Percentiles rank a stretch among this genome's conserved stretches.
phyloP scores from a whole-genome alignment of 2,329 filamentous ascomycete genomes.

The Trichoderma simmonsii region DNA sequence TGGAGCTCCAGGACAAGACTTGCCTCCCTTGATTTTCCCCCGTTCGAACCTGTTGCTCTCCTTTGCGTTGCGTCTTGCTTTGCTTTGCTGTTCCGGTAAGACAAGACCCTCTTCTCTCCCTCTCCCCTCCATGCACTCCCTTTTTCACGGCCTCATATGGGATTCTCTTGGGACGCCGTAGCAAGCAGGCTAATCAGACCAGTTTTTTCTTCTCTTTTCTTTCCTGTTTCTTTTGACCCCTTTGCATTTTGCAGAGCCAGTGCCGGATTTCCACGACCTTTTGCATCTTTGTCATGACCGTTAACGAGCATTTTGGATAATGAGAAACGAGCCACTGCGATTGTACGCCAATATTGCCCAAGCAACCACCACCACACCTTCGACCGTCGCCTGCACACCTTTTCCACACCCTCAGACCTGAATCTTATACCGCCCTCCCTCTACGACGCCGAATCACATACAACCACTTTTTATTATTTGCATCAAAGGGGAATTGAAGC shows the following conservation, averaged over 20 bases:
- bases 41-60: background rate
- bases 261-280: slow-evolving; percentile 11
- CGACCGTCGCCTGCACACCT: background rate
- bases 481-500: slow-evolving; percentile 9
- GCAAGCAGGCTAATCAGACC: slow-evolving; percentile 10
- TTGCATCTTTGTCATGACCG: slow-evolving; percentile 19
- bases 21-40: background rate
- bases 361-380: slow-evolving; percentile 13
- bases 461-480: background rate
- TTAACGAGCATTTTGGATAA: slow-evolving; percentile 21
- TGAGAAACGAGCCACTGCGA: slow-evolving; percentile 21
- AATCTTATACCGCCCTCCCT: slow-evolving; percentile 12
- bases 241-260: slow-evolving; percentile 3
- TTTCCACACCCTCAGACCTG: background rate
- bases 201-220: slow-evolving; percentile 5
- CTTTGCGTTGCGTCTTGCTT: slow-evolving; percentile 2
- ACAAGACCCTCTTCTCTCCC: slow-evolving; percentile 9
- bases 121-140: slow-evolving; percentile 16
- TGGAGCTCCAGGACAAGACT: slow-evolving; percentile 12
- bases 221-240: background rate
- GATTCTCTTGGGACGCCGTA: background rate
- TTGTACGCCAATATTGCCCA: slow-evolving; percentile 9
- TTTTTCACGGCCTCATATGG: slow-evolving; percentile 12
- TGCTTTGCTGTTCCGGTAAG: slow-evolving; percentile 17
- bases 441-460: background rate